Percentiles rank a stretch among this genome's conserved stretches.
phyloP scores from a whole-genome alignment of 2,329 filamentous ascomycete species.

The Dactylellina leptospora region DNA sequence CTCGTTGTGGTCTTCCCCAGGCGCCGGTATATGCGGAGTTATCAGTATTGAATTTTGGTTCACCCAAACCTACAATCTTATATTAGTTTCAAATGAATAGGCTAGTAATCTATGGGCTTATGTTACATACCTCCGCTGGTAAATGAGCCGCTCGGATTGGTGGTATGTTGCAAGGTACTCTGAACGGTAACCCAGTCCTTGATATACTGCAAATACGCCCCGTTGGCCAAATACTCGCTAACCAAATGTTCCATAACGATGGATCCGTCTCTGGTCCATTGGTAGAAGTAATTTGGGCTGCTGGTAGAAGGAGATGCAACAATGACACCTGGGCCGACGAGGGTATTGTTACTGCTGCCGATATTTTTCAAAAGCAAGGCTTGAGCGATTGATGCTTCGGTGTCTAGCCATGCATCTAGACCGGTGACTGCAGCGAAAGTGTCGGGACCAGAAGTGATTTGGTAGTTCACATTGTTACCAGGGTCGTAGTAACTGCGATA shows the following conservation, averaged over 20 bases:
- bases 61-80: conserved; percentile 60
- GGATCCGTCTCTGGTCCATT: conserved; percentile 63
- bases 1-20: conserved; percentile 62
- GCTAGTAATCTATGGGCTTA: no score
- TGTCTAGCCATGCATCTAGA: conserved; percentile 38
- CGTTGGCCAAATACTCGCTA: conserved; percentile 59
- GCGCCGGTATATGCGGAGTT: conserved; percentile 58
- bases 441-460: conserved; percentile 12
- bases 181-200: conserved; percentile 42
- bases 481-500: conserved; percentile 38
- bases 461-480: conserved; percentile 38
- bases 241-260: conserved; percentile 62
- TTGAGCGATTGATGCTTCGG: conserved; percentile 31
- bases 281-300: conserved; percentile 62
- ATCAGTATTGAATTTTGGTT: conserved; percentile 61
- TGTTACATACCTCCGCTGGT: conserved; percentile 25
- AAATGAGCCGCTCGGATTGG: conserved; percentile 56
- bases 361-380: conserved; percentile 20
- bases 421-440: conserved; percentile 12
- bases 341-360: conserved; percentile 40
- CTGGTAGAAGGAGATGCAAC: conserved; percentile 62
- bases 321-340: conserved; percentile 59
- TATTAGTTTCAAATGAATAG: no score
- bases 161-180: conserved; percentile 24
- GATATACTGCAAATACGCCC: conserved; percentile 43